Evolutionary conservation across 805 yeast genomes (phyloP), one percentile per base, ranked within the genome.

Genomic region (Kodamaea lidongshanica): DNA sequence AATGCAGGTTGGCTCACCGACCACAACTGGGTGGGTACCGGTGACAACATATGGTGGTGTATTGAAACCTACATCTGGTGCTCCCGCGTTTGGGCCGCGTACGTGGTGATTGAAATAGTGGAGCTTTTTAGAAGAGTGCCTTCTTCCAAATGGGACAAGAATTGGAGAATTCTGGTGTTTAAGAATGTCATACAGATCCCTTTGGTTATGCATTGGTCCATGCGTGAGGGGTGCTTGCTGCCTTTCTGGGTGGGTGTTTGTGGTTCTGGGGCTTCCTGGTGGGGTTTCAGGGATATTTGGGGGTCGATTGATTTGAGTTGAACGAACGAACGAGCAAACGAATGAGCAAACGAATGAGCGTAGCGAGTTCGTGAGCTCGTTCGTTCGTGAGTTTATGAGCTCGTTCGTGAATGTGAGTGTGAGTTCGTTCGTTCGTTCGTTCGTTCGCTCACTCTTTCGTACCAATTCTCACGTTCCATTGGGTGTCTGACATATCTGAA

Each of bases 211-310:
- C 69, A 64, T 41, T 64, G 70, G 70, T 56, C 66, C 4, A 50
- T 64, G 33, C 52, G 58, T 37, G 63, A 61, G 4, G 70, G 69
- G 3, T 64, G 69, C 38, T 57, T 64, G 40, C 39, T 56, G 16
- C 69, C 70, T 12, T 64, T 64, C 48, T 64, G 70, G 70, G 70
- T 64, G 6, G 70, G 69, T 1, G 37, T 64, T n/a, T 64, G 64
- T 39, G 69, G 69, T 9, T 42, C 55, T 25, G 64, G 67, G 8
- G 69, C 69, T 11, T 61, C 68, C 6, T 64, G 62, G 62, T 61
- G 57, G 52, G 58, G 52, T 5, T 64, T 64, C 34, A 52, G 42
- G 37, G 55, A 52, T 30, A 43, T 54, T 38, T 54, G 65, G 63
- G 32, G 41, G 19, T 49, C 66, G n/a, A 41, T 64, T 21, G 53